Evolutionary conservation across 371 early-diverging fungal species (phyloP).

Genomic region (Parasitella parasitica): DNA sequence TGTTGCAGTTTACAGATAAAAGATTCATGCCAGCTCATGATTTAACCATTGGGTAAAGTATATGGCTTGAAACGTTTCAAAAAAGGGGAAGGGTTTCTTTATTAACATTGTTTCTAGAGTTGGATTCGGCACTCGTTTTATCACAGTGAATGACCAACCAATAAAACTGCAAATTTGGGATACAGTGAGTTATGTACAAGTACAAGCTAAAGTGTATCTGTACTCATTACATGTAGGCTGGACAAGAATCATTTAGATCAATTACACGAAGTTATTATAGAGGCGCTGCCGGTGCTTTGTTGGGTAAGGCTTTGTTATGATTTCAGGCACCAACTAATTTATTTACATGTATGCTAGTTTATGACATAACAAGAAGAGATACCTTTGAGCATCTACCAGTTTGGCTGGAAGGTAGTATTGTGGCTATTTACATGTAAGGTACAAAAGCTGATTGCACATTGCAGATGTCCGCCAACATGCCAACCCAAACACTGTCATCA

Average conservation of each 20-base stretch:
- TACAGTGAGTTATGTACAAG: slow-evolving; percentile 69
- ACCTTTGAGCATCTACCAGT: slow-evolving; percentile 88
- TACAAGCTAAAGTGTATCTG: background rate
- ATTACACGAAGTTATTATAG: slow-evolving; percentile 97
- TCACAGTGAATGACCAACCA: slow-evolving; percentile 75
- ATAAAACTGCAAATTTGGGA: slow-evolving; percentile 99
- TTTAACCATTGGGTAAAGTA: slow-evolving; percentile 74
- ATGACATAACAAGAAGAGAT: slow-evolving; percentile 71
- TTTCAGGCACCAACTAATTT: slow-evolving; percentile 5
- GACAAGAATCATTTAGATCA: slow-evolving; percentile 95
- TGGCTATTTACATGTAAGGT: background rate
- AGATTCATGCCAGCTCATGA: slow-evolving; percentile 84
- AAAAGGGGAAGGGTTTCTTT: background rate
- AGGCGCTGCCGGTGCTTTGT: slow-evolving; percentile 94
- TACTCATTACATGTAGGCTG: slow-evolving; percentile 57
- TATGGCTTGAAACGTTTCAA: background rate
- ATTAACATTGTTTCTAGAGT: slow-evolving; percentile 45
- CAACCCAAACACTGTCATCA: slow-evolving; percentile 88
- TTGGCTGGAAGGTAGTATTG: slow-evolving; percentile 82
- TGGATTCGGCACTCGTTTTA: slow-evolving; percentile 83
- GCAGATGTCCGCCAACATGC: slow-evolving; percentile 82
- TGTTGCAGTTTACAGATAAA: slow-evolving; percentile 83
- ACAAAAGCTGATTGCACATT: background rate
- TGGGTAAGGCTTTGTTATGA: slow-evolving; percentile 37
- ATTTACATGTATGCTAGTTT: slow-evolving; percentile 30